phyloP scores from a whole-genome alignment of 139 green algal genomes.

The Tetratostichococcus sp. region DNA sequence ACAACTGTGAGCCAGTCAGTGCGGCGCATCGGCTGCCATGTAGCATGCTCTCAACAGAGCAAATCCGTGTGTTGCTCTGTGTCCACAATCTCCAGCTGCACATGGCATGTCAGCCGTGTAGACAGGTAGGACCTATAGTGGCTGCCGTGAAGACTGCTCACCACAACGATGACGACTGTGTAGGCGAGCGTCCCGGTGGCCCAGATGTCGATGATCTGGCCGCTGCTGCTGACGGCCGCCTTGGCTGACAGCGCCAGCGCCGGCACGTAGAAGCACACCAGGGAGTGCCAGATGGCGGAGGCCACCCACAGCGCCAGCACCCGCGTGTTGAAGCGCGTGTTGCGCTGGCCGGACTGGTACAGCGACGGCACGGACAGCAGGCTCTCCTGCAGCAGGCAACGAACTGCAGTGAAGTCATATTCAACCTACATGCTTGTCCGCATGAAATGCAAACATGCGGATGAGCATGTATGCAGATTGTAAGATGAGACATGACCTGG shows the following conservation, averaged over 20 bases:
- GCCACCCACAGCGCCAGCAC: constrained; percentile 33
- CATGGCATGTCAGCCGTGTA: too few relatives aligned
- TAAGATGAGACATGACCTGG: too few relatives aligned
- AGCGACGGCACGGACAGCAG: constrained; percentile 33
- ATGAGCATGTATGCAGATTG: too few relatives aligned
- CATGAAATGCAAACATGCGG: too few relatives aligned
- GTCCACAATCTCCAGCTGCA: too few relatives aligned
- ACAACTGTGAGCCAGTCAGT: too few relatives aligned
- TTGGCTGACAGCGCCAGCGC: neutral
- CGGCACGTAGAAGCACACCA: constrained; percentile 19
- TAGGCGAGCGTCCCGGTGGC: constrained; percentile 37
- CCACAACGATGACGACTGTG: constrained; percentile 27
- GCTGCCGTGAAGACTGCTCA: neutral
- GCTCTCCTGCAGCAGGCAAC: neutral
- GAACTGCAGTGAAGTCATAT: too few relatives aligned
- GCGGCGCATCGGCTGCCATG: too few relatives aligned
- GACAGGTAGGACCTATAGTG: too few relatives aligned
- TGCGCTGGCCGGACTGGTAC: constrained; percentile 37
- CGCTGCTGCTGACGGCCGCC: constrained; percentile 7
- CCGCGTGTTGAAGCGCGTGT: constrained; percentile 36
- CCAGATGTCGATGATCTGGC: constrained; percentile 31
- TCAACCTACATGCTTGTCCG: too few relatives aligned
- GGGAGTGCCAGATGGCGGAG: constrained; percentile 22
- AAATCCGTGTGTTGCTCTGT: too few relatives aligned
- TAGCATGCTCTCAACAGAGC: too few relatives aligned